These are phyloP conservation scores for Entomortierella lignicola DNA, from an alignment of 192 early-diverging fungal species.

Conservation along the genomic window DNA sequence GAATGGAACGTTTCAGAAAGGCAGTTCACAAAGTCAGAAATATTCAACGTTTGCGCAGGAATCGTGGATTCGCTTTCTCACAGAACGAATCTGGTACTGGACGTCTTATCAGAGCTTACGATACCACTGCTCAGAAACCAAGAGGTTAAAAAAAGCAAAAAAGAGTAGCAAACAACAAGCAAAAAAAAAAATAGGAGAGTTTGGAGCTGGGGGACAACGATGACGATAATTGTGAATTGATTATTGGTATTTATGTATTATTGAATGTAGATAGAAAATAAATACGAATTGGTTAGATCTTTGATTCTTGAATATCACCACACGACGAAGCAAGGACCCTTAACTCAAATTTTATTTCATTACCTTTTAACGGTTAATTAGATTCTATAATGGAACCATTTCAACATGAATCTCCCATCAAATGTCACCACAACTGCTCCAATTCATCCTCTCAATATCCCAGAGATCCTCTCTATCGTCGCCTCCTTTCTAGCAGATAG, in stretches of 20 bases:
- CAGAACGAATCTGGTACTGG: slow-evolving; percentile 91
- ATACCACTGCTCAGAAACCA: slow-evolving; percentile 69
- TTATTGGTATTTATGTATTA: not conserved
- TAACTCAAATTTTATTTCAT: too few relatives aligned
- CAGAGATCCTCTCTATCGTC: not conserved
- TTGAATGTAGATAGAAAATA: slow-evolving; percentile 4
- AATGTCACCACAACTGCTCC: too few relatives aligned
- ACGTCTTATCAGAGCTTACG: slow-evolving; percentile 64
- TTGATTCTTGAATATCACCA: too few relatives aligned
- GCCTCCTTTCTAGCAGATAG: not conserved
- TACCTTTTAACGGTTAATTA: too few relatives aligned
- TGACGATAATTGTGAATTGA: not conserved
- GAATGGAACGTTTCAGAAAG: slow-evolving; percentile 98
- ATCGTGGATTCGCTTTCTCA: slow-evolving; percentile 96
- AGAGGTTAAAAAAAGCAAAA: slow-evolving; percentile 50
- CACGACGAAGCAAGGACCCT: too few relatives aligned
- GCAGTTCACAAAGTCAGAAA: slow-evolving; percentile 97
- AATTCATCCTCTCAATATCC: not conserved
- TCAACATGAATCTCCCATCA: not conserved
- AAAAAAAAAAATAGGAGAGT: not conserved
- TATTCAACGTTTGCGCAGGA: slow-evolving; percentile 92
- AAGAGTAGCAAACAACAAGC: not conserved
- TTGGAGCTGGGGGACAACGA: not conserved
- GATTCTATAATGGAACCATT: too few relatives aligned
- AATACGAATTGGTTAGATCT: too few relatives aligned